Conservation (phyloP, 2,329 filamentous ascomycete genomes). For the Fusarium illudens region DNA sequence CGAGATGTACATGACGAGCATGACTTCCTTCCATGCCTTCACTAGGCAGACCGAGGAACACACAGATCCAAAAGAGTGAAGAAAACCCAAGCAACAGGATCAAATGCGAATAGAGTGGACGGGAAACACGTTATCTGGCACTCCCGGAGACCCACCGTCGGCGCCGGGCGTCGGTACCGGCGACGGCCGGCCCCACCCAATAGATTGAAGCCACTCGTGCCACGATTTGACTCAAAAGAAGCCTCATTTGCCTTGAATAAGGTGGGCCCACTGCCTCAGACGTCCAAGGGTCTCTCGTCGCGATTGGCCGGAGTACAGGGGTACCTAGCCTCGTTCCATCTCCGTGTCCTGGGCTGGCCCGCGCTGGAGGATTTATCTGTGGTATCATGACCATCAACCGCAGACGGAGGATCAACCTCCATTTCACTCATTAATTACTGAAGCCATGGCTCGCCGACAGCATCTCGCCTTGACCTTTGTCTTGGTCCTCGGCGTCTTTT, state of each 20-base stretch:
- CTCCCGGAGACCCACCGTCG: slow-evolving; percentile 19
- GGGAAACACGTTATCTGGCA: slow-evolving; percentile 1
- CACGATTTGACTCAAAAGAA: slow-evolving; percentile 19
- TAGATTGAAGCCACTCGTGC: slow-evolving; percentile 18
- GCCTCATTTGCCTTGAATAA: slow-evolving; percentile 16
- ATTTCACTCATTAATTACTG: slow-evolving; percentile 28
- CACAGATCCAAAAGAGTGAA: background rate
- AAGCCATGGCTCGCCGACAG: slow-evolving; percentile 60
- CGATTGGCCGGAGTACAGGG: slow-evolving; percentile 25
- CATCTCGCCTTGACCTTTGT: slow-evolving; percentile 64
- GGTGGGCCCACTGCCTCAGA: slow-evolving; percentile 18
- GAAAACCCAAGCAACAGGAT: background rate
- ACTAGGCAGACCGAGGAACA: background rate
- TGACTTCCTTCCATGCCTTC: too few relatives aligned
- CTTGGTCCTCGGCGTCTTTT: slow-evolving; percentile 63
- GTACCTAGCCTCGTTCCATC: slow-evolving; percentile 37
- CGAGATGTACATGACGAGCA: background rate
- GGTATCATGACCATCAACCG: slow-evolving; percentile 35
- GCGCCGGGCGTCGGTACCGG: slow-evolving; percentile 22
- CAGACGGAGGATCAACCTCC: slow-evolving; percentile 36
- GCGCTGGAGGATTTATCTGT: slow-evolving; percentile 21
- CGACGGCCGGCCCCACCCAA: slow-evolving; percentile 35
- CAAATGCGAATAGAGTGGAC: background rate
- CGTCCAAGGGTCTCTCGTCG: slow-evolving; percentile 20
- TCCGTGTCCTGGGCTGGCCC: slow-evolving; percentile 17